Percentiles rank a stretch among this genome's conserved stretches.
Evolutionary conservation across 805 yeast species (phyloP).

Genomic region (Candida loeiensis): DNA sequence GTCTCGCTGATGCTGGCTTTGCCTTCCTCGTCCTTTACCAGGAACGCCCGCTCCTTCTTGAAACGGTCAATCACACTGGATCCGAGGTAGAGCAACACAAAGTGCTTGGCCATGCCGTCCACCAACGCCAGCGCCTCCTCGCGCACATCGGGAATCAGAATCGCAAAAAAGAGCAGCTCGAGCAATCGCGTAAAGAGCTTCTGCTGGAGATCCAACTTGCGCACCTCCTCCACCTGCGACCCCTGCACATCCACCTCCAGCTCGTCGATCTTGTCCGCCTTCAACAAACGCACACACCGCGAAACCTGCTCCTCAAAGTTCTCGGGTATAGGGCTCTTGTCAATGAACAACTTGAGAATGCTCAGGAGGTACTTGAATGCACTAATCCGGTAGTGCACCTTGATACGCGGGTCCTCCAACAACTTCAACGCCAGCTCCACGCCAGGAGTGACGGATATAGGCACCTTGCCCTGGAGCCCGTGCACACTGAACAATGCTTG

Average conservation of each 20-base stretch:
- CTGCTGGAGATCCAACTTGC: conserved; percentile 57
- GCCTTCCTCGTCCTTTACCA: conserved; percentile 79
- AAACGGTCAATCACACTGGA: conserved; percentile 67
- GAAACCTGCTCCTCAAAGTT: conserved; percentile 43
- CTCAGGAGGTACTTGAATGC: conserved; percentile 72
- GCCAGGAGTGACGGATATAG: conserved; percentile 81
- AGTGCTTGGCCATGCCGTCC: conserved; percentile 70
- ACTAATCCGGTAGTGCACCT: conserved; percentile 65
- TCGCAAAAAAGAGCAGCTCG: conserved; percentile 70
- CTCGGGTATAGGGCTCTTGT: conserved; percentile 47
- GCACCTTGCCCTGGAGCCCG: conserved; percentile 56
- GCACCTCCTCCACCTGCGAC: conserved; percentile 45
- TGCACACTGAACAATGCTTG: conserved; percentile 67
- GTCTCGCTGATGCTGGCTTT: conserved; percentile 63
- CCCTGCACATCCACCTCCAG: conserved; percentile 31
- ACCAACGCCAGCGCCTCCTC: conserved; percentile 65
- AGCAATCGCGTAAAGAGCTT: conserved; percentile 60
- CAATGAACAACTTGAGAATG: conserved; percentile 65
- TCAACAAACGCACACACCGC: conserved; percentile 46
- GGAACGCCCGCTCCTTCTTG: conserved; percentile 65
- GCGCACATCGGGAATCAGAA: conserved; percentile 67
- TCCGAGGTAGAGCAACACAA: conserved; percentile 72
- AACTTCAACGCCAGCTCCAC: conserved; percentile 72
- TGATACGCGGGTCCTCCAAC: conserved; percentile 61
- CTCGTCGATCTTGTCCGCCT: conserved; percentile 35